Base-by-base conservation (phyloP, 306 rosid genomes). In the Clitoria ternatea region DNA sequence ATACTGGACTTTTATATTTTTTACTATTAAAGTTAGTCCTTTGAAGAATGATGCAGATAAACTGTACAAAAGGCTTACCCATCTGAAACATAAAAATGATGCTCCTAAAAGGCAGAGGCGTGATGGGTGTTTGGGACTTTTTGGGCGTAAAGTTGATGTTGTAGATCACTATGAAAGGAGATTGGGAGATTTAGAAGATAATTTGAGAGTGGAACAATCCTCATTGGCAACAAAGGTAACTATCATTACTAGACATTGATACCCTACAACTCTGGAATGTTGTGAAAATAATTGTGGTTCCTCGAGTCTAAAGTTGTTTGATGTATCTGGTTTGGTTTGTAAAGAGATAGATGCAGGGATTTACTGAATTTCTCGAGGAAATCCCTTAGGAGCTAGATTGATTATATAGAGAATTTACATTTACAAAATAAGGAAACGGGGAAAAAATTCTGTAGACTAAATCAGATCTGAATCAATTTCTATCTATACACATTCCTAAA, bases 41-140 rank as follows among this genome's bases (percentile, higher is more conserved):
- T 80, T 54, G 81, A 76, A 92, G 97, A 72, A 53, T 69, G 92
- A 89, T 65, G 87, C 92, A 50, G 86, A 87, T 59, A 89, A 81
- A 61, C 55, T 92, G 52, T 77, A 84, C 85, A 85, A 65, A 81
- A 84, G 24, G 80, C 70, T 92, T 50, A 71, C 84, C 54, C 76
- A 61, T 52, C 55, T 87, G 29, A 82, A 81, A 75, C 60, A 67
- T 15, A 81, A 61, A 37, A 74, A 35, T 29, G 74, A 66, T 54
- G 32, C 81, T 53, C 68, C 78, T 69, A 78, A 79, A 76, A 79
- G 83, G 79, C 79, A 73, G 4, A 56, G 13, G 33, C 82, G 87
- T 47, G 81, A 82, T 69, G 97, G 97, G 44, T 85, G 47, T 62
- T 73, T 77, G 65, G 95, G 96, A 81, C 64, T 84, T 63, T 87